A percentile compares a stretch with the other conserved stretches of the same genome.
Evolutionary conservation across 192 early-diverging fungal genomes (phyloP).

Genomic region (Coemansia sp.): DNA sequence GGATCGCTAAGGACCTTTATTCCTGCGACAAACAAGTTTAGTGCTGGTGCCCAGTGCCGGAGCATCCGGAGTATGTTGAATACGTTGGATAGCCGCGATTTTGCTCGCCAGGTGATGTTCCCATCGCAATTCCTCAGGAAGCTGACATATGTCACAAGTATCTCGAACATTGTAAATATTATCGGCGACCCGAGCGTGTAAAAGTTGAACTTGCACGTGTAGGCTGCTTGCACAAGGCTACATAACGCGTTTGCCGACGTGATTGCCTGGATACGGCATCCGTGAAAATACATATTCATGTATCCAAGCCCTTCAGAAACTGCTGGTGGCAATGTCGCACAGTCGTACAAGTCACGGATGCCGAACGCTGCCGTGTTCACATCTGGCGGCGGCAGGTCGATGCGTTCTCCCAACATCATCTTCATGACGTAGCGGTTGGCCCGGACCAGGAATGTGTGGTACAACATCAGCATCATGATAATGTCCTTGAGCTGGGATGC

Average conservation of each 20-base stretch:
- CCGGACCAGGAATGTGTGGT: conserved; percentile 44
- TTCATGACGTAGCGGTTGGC: conserved; percentile 52
- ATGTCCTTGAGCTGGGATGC: conserved; percentile 43
- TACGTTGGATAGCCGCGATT: conserved; percentile 36
- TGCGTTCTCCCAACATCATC: conserved; percentile 45
- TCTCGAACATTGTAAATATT: conserved; percentile 34
- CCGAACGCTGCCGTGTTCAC: conserved; percentile 37
- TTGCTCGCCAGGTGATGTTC: conserved; percentile 32
- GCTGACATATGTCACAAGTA: conserved; percentile 27
- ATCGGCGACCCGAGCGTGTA: conserved; percentile 41
- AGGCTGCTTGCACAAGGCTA: conserved; percentile 30
- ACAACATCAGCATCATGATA: conserved; percentile 35
- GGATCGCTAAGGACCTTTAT: conserved; percentile 40
- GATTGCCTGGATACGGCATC: conserved; percentile 40
- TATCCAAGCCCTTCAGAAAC: conserved; percentile 27
- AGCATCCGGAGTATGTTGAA: conserved; percentile 44
- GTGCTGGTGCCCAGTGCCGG: conserved; percentile 41
- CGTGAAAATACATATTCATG: conserved; percentile 49
- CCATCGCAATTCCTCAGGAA: conserved; percentile 34
- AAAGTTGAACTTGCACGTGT: conserved; percentile 41
- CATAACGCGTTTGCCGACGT: conserved; percentile 41
- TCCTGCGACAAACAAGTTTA: conserved; percentile 39
- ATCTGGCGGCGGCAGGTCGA: conserved; percentile 42
- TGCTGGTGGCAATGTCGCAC: conserved; percentile 11
- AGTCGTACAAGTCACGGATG: conserved; percentile 45